Evolutionary conservation across 129 eudicot species (phyloP).

Genomic region (Ambrosia trifida): DNA sequence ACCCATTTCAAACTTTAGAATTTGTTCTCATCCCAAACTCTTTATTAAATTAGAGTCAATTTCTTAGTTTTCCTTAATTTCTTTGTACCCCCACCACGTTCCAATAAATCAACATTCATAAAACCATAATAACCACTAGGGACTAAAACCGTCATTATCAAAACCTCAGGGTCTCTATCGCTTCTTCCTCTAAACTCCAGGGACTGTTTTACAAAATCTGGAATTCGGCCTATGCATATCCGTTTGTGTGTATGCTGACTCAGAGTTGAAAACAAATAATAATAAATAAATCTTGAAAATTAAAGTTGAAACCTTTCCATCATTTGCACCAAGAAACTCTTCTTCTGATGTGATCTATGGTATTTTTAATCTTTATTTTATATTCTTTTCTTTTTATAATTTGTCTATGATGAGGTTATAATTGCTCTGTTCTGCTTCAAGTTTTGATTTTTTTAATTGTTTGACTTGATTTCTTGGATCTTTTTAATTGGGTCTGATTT

Average conservation of each 20-base stretch:
- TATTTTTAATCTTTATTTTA: too few species aligned
- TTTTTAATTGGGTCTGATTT: slow-evolving; percentile 1
- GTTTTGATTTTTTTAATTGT: background rate
- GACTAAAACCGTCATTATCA: background rate
- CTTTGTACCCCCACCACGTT: too few species aligned
- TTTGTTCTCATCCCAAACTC: too few species aligned
- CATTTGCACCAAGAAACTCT: slow-evolving; percentile 13
- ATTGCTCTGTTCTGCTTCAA: slow-evolving; percentile 9
- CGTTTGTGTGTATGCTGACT: slow-evolving; percentile 40
- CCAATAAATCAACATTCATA: background rate
- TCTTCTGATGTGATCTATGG: slow-evolving; percentile 37
- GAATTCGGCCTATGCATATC: slow-evolving; percentile 34
- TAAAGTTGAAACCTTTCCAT: slow-evolving; percentile 1
- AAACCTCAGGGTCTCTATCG: slow-evolving; percentile 12
- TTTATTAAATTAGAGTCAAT: too few species aligned
- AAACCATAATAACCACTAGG: background rate
- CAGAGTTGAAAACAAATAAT: slow-evolving; percentile 34
- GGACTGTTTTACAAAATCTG: slow-evolving; percentile 13
- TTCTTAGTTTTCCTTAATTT: too few species aligned
- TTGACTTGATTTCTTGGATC: slow-evolving; percentile 24
- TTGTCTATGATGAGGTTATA: slow-evolving; percentile 19
- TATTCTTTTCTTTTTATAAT: too few species aligned
- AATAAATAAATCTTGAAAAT: slow-evolving; percentile 25
- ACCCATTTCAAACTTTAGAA: too few species aligned
- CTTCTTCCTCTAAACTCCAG: background rate